Conservation (phyloP, 495 filamentous ascomycete genomes). For the Aspergillus sparsus region DNA sequence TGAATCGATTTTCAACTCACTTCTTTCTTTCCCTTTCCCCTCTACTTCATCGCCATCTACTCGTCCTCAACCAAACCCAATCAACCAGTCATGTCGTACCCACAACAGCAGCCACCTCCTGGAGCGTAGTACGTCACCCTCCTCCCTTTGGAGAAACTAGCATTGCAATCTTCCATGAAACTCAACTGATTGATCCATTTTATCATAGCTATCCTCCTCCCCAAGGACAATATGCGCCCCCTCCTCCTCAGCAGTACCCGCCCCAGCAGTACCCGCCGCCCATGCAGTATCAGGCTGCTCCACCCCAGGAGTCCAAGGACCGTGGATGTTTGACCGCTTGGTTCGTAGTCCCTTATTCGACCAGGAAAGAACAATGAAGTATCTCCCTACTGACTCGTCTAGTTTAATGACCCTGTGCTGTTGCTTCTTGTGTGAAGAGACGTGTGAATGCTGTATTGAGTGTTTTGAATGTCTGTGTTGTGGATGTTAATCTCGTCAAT, state of each 20-base stretch:
- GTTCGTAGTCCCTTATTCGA: slow-evolving; percentile 3
- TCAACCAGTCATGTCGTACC: slow-evolving; percentile 15
- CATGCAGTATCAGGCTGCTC: slow-evolving; percentile 28
- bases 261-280: slow-evolving; percentile 30
- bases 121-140: slow-evolving; percentile 16
- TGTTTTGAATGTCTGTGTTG: slow-evolving; percentile 24
- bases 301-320: slow-evolving; percentile 26
- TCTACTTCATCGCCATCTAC: not conserved
- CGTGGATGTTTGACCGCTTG: slow-evolving; percentile 29
- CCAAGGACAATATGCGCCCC: slow-evolving; percentile 5
- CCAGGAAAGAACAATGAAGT: too few species aligned
- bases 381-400: not conserved
- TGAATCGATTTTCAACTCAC: not conserved
- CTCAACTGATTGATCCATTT: not conserved
- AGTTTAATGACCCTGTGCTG: slow-evolving; percentile 32
- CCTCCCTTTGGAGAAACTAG: not conserved
- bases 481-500: slow-evolving; percentile 19
- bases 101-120: slow-evolving; percentile 16
- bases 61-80: slow-evolving; percentile 1
- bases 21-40: not conserved
- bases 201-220: slow-evolving; percentile 12
- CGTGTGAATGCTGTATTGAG: slow-evolving; percentile 29
- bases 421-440: slow-evolving; percentile 31
- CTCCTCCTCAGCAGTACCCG: slow-evolving; percentile 21
- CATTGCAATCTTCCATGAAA: not conserved